These are phyloP conservation scores for Pinus tabuliformis DNA, from an alignment of 75 land plant species.

Conservation along the genomic window DNA sequence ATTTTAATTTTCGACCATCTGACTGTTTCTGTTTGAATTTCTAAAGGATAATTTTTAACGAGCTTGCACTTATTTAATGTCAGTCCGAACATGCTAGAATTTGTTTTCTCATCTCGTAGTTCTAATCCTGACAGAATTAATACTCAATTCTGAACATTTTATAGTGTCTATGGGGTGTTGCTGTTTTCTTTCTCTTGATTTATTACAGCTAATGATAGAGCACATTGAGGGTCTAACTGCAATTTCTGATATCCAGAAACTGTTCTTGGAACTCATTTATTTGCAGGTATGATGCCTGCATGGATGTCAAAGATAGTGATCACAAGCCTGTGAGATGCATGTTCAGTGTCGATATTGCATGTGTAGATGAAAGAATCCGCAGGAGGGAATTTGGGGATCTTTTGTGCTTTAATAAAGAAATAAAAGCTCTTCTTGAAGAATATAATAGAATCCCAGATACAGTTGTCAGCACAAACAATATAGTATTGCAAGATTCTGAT, in stretches of 20 bases:
- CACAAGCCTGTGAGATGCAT: slow-evolving; percentile 95
- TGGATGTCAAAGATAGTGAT: slow-evolving; percentile 93
- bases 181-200: not conserved
- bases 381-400: slow-evolving; percentile 75
- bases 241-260: not conserved
- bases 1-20: not conserved
- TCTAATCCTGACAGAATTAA: not conserved
- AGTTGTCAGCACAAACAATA: slow-evolving; percentile 61
- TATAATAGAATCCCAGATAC: slow-evolving; percentile 57
- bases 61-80: not conserved
- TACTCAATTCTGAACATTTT: not conserved
- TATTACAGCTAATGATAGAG: not conserved
- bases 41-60: not conserved
- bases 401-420: slow-evolving; percentile 45
- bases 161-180: not conserved
- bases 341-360: slow-evolving; percentile 67
- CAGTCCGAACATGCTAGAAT: not conserved
- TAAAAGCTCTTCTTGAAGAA: slow-evolving; percentile 36
- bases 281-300: slow-evolving; percentile 90
- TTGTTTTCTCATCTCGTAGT: not conserved
- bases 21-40: not conserved
- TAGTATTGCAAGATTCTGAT: slow-evolving; percentile 65
- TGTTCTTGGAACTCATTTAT: slow-evolving; percentile 5
- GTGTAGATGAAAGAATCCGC: slow-evolving; percentile 61
- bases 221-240: not conserved